Conservation (phyloP, 306 rosid genomes). For the Pachyrhizus erosus region DNA sequence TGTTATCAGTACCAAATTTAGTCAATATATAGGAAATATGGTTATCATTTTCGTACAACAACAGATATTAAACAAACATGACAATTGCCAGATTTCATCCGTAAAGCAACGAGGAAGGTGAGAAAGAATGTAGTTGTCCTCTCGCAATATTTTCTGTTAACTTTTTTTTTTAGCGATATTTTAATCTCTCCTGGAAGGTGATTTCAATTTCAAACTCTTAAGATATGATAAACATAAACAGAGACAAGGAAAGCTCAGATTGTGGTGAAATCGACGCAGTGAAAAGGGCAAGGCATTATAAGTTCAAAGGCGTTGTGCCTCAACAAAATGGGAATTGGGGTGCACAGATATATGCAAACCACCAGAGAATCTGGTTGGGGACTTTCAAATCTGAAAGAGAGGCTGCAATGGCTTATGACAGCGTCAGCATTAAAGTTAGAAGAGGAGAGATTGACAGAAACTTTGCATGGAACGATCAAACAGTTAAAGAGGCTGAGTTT, state of each 20-base stretch:
- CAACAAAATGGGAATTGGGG: conserved; percentile 95
- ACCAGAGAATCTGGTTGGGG: conserved; percentile 93
- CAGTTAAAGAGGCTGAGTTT: conserved; percentile 67
- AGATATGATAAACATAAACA: not conserved
- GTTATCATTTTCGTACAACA: conserved; percentile 53
- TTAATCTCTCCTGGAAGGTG: not conserved
- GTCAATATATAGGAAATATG: not conserved
- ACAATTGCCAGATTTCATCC: too few species aligned
- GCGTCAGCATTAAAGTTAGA: conserved; percentile 77
- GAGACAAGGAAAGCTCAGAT: not conserved
- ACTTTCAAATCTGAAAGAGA: conserved; percentile 75
- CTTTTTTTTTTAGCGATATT: too few species aligned
- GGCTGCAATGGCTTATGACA: conserved; percentile 91
- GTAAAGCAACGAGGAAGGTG: too few species aligned
- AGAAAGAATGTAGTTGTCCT: too few species aligned
- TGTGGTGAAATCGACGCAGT: not conserved
- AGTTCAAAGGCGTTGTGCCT: conserved; percentile 82
- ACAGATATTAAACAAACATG: not conserved
- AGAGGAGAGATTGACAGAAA: conserved; percentile 70
- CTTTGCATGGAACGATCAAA: conserved; percentile 69
- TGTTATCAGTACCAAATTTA: conserved; percentile 38
- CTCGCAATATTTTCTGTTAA: too few species aligned
- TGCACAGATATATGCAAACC: conserved; percentile 84
- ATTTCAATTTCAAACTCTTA: not conserved
- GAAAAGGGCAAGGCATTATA: conserved; percentile 45